Conservation (phyloP, 345 rosid species). For the Durio zibethinus region DNA sequence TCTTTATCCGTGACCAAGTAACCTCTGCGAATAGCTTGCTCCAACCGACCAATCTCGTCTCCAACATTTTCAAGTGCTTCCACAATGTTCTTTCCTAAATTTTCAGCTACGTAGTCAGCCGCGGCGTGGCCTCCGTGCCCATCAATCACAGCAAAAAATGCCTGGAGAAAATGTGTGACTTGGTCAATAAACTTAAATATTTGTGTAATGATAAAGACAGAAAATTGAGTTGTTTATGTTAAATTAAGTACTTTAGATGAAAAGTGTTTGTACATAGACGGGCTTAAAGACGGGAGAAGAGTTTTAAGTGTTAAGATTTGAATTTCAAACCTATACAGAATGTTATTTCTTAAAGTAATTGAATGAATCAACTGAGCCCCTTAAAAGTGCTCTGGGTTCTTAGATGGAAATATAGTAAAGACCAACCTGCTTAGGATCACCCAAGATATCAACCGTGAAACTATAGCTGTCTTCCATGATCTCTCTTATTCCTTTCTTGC, state of each 20-base stretch:
- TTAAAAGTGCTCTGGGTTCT: no score
- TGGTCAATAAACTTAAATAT: no score
- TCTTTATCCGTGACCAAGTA: slow-evolving; percentile 42
- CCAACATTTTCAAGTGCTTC: slow-evolving; percentile 21
- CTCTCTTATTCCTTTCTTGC: slow-evolving; percentile 48
- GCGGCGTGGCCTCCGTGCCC: slow-evolving; percentile 56
- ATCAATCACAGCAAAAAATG: slow-evolving; percentile 46
- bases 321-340: no score
- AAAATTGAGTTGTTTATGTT: no score
- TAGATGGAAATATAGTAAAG: no score
- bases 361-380: no score
- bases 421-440: slow-evolving; percentile 42
- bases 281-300: no score
- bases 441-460: slow-evolving; percentile 33
- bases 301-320: no score
- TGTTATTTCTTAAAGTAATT: no score
- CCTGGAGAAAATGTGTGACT: slow-evolving; percentile 22
- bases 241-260: no score
- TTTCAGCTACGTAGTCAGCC: slow-evolving; percentile 38
- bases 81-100: slow-evolving; percentile 48
- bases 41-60: slow-evolving; percentile 9
- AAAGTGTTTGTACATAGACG: no score
- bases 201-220: no score
- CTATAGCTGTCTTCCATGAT: slow-evolving; percentile 47
- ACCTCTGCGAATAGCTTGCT: slow-evolving; percentile 37